Percentiles rank a stretch among this genome's conserved stretches.
These are phyloP conservation scores for Euphrasia confusa DNA, from an alignment of 257 asterid species.

Conservation along the genomic window DNA sequence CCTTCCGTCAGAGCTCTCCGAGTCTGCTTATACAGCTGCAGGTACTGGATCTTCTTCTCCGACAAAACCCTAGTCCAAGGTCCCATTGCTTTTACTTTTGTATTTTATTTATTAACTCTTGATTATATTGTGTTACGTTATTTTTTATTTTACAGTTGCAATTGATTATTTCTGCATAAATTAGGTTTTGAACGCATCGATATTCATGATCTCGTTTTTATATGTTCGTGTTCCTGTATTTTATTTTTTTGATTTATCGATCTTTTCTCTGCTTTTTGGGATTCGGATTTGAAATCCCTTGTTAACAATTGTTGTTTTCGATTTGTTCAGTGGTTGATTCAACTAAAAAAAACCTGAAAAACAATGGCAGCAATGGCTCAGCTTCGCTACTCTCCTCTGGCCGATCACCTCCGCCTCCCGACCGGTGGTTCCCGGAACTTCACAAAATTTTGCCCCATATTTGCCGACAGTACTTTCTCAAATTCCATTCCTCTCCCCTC, in stretches of 20 bases:
- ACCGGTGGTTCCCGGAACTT: conserved; percentile 11
- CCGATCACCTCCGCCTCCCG: conserved; percentile 22
- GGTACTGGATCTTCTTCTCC: not conserved
- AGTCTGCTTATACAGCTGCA: not conserved
- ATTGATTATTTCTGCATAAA: conserved; percentile 5
- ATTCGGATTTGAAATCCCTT: conserved; percentile 10
- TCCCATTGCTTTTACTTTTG: not conserved
- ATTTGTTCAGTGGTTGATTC: conserved; percentile 8
- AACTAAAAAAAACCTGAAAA: not conserved
- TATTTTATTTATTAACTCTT: not conserved
- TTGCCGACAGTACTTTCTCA: conserved; percentile 23
- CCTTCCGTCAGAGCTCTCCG: not conserved
- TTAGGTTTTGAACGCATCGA: conserved; percentile 14
- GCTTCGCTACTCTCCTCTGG: conserved; percentile 39
- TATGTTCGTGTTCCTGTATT: conserved; percentile 20
- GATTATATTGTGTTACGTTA: not conserved
- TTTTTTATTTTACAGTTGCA: conserved; percentile 4
- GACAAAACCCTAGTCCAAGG: no score
- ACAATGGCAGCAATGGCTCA: conserved; percentile 36
- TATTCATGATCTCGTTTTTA: conserved; percentile 22
- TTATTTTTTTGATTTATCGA: conserved; percentile 1
- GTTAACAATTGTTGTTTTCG: conserved; percentile 10
- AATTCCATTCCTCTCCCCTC: conserved; percentile 22
- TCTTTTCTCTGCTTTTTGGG: not conserved
- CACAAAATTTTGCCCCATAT: conserved; percentile 21